Evolutionary conservation across 805 yeast species (phyloP), one percentile per base, ranked within the genome.

Genomic region (Candida manassasensis): DNA sequence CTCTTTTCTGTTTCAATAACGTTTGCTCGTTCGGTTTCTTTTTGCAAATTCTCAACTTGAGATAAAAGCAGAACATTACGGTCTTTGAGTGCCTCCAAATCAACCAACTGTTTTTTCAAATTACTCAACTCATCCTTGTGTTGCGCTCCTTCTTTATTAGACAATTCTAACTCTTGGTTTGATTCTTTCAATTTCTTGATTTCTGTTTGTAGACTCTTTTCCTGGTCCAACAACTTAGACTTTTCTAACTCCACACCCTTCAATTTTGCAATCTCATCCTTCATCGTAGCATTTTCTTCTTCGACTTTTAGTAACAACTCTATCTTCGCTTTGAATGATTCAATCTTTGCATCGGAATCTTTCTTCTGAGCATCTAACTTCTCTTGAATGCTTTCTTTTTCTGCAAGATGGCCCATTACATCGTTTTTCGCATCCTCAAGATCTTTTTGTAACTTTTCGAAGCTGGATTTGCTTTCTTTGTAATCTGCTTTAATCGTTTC

Each of bases 101-200:
- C 19, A 11, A 15, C 18, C 9, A 12, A 10, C 14, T 12, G 18
- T 11, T 27, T 15, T 21, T 12, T 13, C 26, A 21, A n/a, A 7
- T 19, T 19, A 9, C 12, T 15, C 27, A 24, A 27, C 17, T 41
- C 40, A 7, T 24, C 12, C 27, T 24, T 24, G 12, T 17, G 18
- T 6, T 29, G 22, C 6, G 21, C 5, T 10, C n/a, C 15, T 29
- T 29, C 32, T 17, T 29, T 17, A 7, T 10, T 11, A 4, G 10
- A n/a, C 21, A 17, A 4, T 4, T 16, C 19, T 12, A 18, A 21
- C 14, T 32, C 35, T 24, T 13, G 19, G 26, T 27, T 10, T 13
- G 11, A 25, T 17, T 12, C 12, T 12, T 19, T 26, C 15, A 27
- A 33, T 27, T 14, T 19, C 21, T 33, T 15, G 17, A 32, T 10